Conservation (phyloP, 345 rosid species). For the Syzygium aromaticum region DNA sequence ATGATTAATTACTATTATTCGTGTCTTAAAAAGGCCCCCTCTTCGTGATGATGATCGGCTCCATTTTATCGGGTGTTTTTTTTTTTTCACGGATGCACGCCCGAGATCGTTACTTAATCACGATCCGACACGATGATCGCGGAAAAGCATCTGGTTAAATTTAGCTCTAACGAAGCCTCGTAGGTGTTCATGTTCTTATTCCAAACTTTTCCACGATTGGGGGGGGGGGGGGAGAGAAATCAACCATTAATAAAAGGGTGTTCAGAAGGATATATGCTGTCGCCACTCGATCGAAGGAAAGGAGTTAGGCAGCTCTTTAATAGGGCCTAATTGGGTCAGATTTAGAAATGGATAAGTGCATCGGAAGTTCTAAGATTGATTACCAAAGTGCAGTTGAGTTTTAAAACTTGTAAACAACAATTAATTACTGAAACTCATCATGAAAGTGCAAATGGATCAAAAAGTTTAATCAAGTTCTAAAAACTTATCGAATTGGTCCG, state of each 20-base stretch:
- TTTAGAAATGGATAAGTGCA: too few relatives aligned
- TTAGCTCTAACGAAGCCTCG: background rate
- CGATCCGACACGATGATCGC: background rate
- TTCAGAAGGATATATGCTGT: background rate
- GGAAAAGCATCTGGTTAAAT: background rate
- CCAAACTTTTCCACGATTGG: background rate
- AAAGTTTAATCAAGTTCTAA: too few relatives aligned
- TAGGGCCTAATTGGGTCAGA: background rate
- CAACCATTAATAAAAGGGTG: background rate
- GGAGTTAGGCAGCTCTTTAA: background rate
- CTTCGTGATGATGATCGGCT: background rate
- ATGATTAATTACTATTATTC: background rate
- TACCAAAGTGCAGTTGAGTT: too few relatives aligned
- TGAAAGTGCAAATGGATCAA: too few relatives aligned
- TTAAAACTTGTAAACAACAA: too few relatives aligned
- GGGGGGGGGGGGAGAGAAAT: fast-evolving
- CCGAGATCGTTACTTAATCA: background rate
- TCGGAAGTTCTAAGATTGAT: too few relatives aligned
- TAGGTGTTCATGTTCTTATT: background rate
- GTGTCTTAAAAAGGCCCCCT: background rate
- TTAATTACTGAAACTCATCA: too few relatives aligned
- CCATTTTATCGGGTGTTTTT: background rate
- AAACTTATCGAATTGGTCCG: too few relatives aligned
- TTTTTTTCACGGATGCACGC: background rate
- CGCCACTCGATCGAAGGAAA: background rate